These are phyloP conservation scores for Penicillium sp. DNA, from an alignment of 2,329 filamentous ascomycete genomes.

Conservation along the genomic window DNA sequence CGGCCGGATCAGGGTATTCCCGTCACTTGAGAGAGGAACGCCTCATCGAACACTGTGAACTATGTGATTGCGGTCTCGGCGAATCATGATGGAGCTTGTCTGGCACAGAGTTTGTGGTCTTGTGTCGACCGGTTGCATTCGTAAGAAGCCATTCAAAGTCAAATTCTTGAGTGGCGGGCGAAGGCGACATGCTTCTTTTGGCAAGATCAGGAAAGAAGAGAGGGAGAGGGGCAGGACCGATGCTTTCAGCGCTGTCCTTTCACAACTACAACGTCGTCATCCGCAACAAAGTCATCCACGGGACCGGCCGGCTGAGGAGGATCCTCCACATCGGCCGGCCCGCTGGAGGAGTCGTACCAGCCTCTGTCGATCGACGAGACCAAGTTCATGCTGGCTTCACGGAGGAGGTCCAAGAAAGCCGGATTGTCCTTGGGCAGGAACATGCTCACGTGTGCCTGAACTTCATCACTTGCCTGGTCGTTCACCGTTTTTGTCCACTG, in stretches of 20 bases:
- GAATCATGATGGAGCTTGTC: background rate
- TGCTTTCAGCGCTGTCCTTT: constrained; percentile 14
- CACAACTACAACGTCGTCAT: constrained; percentile 32
- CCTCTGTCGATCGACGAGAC: constrained; percentile 36
- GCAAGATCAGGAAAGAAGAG: too few relatives aligned
- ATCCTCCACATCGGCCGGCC: constrained; percentile 15
- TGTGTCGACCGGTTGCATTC: background rate
- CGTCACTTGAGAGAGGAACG: too few relatives aligned
- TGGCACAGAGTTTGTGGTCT: background rate
- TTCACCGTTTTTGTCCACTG: constrained; percentile 70
- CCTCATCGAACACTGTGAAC: too few relatives aligned
- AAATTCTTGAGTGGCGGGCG: too few relatives aligned
- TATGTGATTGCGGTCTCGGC: too few relatives aligned
- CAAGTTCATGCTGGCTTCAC: constrained; percentile 35
- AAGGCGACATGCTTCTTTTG: too few relatives aligned
- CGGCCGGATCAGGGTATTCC: too few relatives aligned
- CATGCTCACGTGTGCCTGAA: constrained; percentile 63
- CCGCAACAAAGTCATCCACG: constrained; percentile 27
- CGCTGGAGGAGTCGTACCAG: constrained; percentile 33
- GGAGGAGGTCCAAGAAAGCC: constrained; percentile 37
- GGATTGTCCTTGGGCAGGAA: constrained; percentile 42
- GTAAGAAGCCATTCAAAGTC: background rate
- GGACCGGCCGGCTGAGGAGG: constrained; percentile 12
- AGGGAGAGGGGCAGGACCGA: too few relatives aligned
- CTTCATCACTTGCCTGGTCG: constrained; percentile 71